Conservation (phyloP, 2,329 filamentous ascomycete species). For the Zasmidium angulare region DNA sequence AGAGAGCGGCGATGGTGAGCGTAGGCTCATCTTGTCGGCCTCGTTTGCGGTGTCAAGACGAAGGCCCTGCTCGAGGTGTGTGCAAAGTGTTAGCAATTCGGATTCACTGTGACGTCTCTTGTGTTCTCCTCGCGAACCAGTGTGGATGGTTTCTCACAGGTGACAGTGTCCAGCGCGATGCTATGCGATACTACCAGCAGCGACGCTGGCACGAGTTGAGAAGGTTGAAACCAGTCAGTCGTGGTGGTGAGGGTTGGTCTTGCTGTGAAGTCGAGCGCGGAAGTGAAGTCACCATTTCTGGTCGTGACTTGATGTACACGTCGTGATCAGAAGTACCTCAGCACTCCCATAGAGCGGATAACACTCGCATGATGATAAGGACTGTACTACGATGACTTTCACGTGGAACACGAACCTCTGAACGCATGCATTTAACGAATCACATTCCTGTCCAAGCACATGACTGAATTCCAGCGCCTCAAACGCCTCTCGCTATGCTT, state of each 20-base stretch:
- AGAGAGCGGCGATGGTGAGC: conserved; percentile 73
- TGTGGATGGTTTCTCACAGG: conserved; percentile 32
- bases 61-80: conserved; percentile 26
- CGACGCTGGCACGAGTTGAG: conserved; percentile 8
- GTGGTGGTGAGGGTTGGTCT: neutral
- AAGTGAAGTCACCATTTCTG: too few species aligned
- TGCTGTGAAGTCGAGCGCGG: neutral
- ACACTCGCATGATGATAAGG: too few species aligned
- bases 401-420: too few species aligned
- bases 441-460: neutral
- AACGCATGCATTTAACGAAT: too few species aligned
- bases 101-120: conserved; percentile 9
- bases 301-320: too few species aligned
- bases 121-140: conserved; percentile 25
- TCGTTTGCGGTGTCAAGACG: conserved; percentile 1
- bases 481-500: neutral
- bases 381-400: too few species aligned
- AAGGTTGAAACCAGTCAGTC: neutral
- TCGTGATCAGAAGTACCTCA: too few species aligned
- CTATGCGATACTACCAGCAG: conserved; percentile 9
- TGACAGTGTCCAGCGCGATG: conserved; percentile 19
- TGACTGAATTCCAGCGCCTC: neutral
- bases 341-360: too few species aligned
- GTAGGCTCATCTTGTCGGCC: conserved; percentile 38
- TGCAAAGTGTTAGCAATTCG: conserved; percentile 30